These are phyloP conservation scores for Primulina tabacum DNA, from an alignment of 257 asterid species.

Conservation along the genomic window DNA sequence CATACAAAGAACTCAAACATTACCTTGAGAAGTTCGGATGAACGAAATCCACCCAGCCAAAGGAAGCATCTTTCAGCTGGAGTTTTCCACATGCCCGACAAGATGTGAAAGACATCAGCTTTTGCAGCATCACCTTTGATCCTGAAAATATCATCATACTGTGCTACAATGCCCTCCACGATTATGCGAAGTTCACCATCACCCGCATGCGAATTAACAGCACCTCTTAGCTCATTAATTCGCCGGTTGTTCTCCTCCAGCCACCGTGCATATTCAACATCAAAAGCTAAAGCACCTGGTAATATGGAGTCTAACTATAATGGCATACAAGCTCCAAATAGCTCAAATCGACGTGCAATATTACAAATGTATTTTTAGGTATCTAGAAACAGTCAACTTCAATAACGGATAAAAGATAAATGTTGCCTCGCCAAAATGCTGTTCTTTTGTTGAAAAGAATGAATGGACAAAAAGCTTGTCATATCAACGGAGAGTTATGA, in stretches of 20 bases:
- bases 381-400: slow-evolving; percentile 12
- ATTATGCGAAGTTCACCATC: slow-evolving; percentile 92
- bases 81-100: slow-evolving; percentile 98
- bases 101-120: slow-evolving; percentile 86
- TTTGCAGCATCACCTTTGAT: slow-evolving; percentile 94
- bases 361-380: not conserved
- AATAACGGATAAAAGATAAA: not conserved
- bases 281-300: slow-evolving; percentile 96
- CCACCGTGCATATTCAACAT: slow-evolving; percentile 96
- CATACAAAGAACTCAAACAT: slow-evolving; percentile 2
- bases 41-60: slow-evolving; percentile 98
- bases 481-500: not conserved
- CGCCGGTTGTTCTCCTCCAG: slow-evolving; percentile 90
- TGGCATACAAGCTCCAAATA: not conserved
- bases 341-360: slow-evolving; percentile 23
- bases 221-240: slow-evolving; percentile 87
- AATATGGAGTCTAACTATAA: slow-evolving; percentile 25
- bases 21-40: slow-evolving; percentile 93
- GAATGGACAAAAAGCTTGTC: not conserved
- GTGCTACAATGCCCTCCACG: slow-evolving; percentile 81
- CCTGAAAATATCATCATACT: slow-evolving; percentile 84
- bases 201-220: slow-evolving; percentile 91
- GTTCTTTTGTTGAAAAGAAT: not conserved
- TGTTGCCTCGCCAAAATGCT: not conserved
- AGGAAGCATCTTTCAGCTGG: slow-evolving; percentile 96